Evolutionary conservation across 805 yeast genomes (phyloP), one percentile per base, ranked within the genome.

Genomic region (Kodamaea leandrae): DNA sequence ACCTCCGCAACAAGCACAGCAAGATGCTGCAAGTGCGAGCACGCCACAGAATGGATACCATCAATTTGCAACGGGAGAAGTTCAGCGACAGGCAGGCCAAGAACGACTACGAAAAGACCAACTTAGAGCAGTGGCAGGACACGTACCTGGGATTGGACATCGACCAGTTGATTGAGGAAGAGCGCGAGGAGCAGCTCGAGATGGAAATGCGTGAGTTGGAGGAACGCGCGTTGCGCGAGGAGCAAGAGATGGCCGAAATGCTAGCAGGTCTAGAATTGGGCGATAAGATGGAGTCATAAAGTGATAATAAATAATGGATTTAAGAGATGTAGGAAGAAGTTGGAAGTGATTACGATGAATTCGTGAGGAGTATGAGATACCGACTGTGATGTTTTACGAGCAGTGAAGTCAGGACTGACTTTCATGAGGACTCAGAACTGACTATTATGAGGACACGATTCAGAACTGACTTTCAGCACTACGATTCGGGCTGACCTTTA

Each of bases 111-210:
- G 36, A 43, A 9, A 20, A 35, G 21, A 13, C 20, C 9, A 34
- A 34, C 20, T n/a, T 23, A 8, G 37, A 19, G 18, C 28, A 34
- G 20, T 34, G 27, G 28, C n/a, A 34, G 5, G 4, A 21, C 6
- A 23, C 32, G 12, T 39, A 33, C 20, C 36, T 23, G 6, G 60
- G 54, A 21, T 39, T 50, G 10, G 58, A 47, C 30, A 32, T 47
- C 29, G 44, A 59, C 25, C 49, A 48, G 35, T 45, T 58, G 26
- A 47, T 60, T 6, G 58, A 58, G 8, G 63, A 58, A 17, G 60
- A 61, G 35, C 42, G 45, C 9, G 44, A 39, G 34, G 42, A 32
- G 6, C 39, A 37, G 17, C 23, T n/a, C 17, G 19, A 39, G 17
- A 36, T 32, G 20, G 49, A 43, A 12, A 38, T 46, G 29, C 38